Conservation (phyloP, 371 early-diverging fungal species). For the Cokeromyces recurvatus region DNA sequence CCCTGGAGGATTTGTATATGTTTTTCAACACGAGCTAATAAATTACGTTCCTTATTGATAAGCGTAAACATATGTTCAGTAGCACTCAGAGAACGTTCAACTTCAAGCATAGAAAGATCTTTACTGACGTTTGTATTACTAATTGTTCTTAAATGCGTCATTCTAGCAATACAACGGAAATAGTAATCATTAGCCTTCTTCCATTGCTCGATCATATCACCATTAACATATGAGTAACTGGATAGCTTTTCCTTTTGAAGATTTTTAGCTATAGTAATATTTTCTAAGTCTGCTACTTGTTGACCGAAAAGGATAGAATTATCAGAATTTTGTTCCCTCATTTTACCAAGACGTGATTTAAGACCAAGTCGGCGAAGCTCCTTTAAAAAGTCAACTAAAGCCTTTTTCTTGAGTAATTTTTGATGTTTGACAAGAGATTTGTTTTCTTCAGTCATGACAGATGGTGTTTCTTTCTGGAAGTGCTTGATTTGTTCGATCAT, state of each 20-base stretch:
- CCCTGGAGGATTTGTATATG: slow-evolving; percentile 32
- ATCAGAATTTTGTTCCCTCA: slow-evolving; percentile 38
- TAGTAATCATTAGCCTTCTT: slow-evolving; percentile 68
- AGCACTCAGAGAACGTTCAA: slow-evolving; percentile 65
- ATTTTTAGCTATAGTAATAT: slow-evolving; percentile 22
- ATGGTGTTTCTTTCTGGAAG: slow-evolving; percentile 64
- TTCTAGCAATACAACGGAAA: slow-evolving; percentile 64
- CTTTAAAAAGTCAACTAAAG: slow-evolving; percentile 82
- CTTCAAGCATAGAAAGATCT: slow-evolving; percentile 71
- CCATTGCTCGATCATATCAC: slow-evolving; percentile 45
- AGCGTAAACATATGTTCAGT: slow-evolving; percentile 69
- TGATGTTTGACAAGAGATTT: slow-evolving; percentile 67
- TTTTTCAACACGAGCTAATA: slow-evolving; percentile 31
- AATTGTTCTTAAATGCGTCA: slow-evolving; percentile 60
- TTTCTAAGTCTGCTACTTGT: slow-evolving; percentile 28
- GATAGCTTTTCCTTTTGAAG: slow-evolving; percentile 21
- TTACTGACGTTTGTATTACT: slow-evolving; percentile 53
- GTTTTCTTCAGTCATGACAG: slow-evolving; percentile 61
- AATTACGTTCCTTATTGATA: slow-evolving; percentile 55
- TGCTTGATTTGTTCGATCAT: slow-evolving; percentile 48
- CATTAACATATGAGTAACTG: slow-evolving; percentile 16
- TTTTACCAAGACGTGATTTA: slow-evolving; percentile 53
- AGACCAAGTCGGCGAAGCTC: slow-evolving; percentile 79
- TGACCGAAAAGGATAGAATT: slow-evolving; percentile 31
- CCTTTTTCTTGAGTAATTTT: slow-evolving; percentile 81